Base-by-base conservation (phyloP, 2,329 filamentous ascomycete species). In the Ceratocystis albifundus region DNA sequence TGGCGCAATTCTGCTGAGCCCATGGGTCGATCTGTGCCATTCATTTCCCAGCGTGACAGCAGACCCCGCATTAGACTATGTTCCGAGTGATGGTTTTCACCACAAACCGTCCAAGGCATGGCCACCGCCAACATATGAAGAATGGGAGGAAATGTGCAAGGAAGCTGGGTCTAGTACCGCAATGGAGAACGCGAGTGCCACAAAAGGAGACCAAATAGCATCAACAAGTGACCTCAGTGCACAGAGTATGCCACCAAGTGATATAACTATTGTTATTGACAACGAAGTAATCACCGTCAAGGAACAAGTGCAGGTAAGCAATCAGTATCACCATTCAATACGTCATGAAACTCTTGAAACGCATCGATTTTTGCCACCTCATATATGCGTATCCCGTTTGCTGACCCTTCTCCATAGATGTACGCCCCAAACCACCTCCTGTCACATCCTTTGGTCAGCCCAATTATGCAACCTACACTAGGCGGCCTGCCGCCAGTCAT, bases 1-100 rank as follows among this genome's bases (percentile, higher is more conserved):
- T 1, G 94, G 94, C 1, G 92, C 88, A 3, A 86, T 97, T 57
- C 79, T 97, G 50, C 89, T 97, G 64, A 96, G 90, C 62, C 94
- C 94, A 0, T 99, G 94, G 94, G 91, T 93, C 7, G 94, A 99
- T 74, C 77, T 97, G 65, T 96, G 90, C 0, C 93, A 97, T 74
- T 96, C 92, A 0, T 97, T 97, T 70, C 94, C 94, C 0, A 96
- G 92, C 70, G 82, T 96, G n/a, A 82, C 84, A 1, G 83, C 80
- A 4, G 84, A 90, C 50, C 85, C 84, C 62, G 83, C 84, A 0
- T 76, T 90, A 63, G 94, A 99, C 73, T 97, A 96, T 71, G 93
- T 99, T 44, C 94, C 94, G 3, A 77, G 86, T 0, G 82, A 87
- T 70, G 94, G 94, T 0, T 97, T 99, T 71, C 86, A 95, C 70